Evolutionary conservation across 2,329 filamentous ascomycete genomes (phyloP), one percentile per base, ranked within the genome.

Genomic region (Stagonosporopsis vannaccii): DNA sequence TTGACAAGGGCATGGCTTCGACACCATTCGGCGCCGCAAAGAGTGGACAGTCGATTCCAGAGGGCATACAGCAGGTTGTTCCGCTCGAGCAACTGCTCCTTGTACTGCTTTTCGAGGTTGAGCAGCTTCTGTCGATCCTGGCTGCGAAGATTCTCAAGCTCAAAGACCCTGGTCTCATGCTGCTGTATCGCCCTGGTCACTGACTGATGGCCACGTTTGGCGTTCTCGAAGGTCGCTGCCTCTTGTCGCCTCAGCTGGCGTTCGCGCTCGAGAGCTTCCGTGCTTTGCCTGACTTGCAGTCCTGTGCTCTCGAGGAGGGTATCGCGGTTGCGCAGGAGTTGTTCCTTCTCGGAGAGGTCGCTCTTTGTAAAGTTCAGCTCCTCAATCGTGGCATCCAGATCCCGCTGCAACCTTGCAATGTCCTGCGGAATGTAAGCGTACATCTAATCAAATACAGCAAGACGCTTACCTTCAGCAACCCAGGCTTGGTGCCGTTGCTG

Each of bases 11-110:
- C 90, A 75, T 98, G 93, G 68, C 89, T 87, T 74, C 97, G 90
- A 4, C 90, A 87, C 94, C 95, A 99, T 71, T 98, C 95, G 0
- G 87, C 85, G 11, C 95, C 95, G 68, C 95, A 98, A 39, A 98
- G 83, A 0, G 86, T 84, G 3, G 91, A 93, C 8, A 99, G 83
- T 41, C 90, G 86, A 61, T 94, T 94, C 95, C 95, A 99, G 5
- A 98, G 80, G n/a, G 87, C 84, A 20, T 97, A 85, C 17, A 98
- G 83, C 48, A 99, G 81, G 58, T 91, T 90, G 77, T 98, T 97
- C 51, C 95, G 88, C 77, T 98, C 95, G 39, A 84, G 85, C 35
- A 98, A 84, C 77, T 98, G 92, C 48, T 97, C 93, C 65, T 90
- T 90, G 76, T 91, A 90, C 55, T 88, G 86, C 61, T 87, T 83